Evolutionary conservation across 2,329 filamentous ascomycete species (phyloP).

Genomic region (Colletotrichum cuscutae): DNA sequence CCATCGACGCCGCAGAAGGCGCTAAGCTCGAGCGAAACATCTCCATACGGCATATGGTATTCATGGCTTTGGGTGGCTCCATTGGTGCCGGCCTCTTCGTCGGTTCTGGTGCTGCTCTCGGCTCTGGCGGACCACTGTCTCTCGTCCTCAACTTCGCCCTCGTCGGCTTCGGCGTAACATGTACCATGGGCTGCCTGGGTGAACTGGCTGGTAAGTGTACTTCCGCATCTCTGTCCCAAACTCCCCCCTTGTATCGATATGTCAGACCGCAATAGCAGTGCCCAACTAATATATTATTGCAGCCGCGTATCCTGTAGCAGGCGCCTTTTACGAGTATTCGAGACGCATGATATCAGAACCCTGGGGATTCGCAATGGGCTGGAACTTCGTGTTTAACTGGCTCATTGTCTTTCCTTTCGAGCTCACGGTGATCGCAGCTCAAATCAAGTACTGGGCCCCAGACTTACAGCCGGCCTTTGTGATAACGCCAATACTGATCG

Average conservation of each 20-base stretch:
- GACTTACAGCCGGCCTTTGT: conserved; percentile 40
- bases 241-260: background rate
- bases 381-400: conserved; percentile 51
- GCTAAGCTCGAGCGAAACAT: conserved; percentile 41
- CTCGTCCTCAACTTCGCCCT: conserved; percentile 46
- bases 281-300: conserved; percentile 16
- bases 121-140: conserved; percentile 43
- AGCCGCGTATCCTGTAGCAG: conserved; percentile 46
- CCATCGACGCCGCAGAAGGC: background rate
- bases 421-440: conserved; percentile 47
- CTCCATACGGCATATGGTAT: conserved; percentile 46
- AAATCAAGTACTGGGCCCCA: conserved; percentile 43
- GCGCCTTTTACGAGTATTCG: conserved; percentile 52
- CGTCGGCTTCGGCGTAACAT: conserved; percentile 45
- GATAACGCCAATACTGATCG: conserved; percentile 51
- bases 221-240: conserved; percentile 33
- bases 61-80: conserved; percentile 48
- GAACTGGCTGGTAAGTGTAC: conserved; percentile 41
- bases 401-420: conserved; percentile 50
- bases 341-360: conserved; percentile 48
- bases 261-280: background rate
- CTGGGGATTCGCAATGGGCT: conserved; percentile 53
- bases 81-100: conserved; percentile 50
- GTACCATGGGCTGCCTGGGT: conserved; percentile 43
- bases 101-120: conserved; percentile 44